A percentile compares a stretch with the other conserved stretches of the same genome.
phyloP scores from a whole-genome alignment of 306 rosid genomes.

The Quercus robur region DNA sequence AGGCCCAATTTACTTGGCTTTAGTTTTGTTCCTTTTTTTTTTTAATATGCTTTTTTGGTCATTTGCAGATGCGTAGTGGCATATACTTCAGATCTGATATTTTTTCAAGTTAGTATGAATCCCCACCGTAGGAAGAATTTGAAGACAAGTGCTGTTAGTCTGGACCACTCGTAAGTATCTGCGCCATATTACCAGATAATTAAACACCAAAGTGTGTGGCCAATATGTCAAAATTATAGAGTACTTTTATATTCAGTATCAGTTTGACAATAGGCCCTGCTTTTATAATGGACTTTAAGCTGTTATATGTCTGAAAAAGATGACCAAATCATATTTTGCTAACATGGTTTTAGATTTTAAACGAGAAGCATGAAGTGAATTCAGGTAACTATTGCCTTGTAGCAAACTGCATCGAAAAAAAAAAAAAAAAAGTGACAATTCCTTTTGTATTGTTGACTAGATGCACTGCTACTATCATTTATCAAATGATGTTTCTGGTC shows the following conservation, averaged over 20 bases:
- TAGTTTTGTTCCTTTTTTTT: constrained; percentile 1
- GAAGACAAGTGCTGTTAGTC: constrained; percentile 66
- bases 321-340: background rate
- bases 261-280: background rate
- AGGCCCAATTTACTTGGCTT: background rate
- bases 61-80: constrained; percentile 88
- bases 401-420: background rate
- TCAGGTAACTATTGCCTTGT: background rate
- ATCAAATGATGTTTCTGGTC: background rate
- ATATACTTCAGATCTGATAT: constrained; percentile 80
- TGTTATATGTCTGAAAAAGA: background rate
- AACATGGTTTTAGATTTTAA: background rate
- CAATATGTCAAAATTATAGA: background rate
- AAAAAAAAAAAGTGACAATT: background rate
- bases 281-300: background rate
- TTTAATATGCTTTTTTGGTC: background rate
- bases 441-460: background rate
- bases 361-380: background rate
- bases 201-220: background rate
- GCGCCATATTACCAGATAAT: background rate
- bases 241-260: background rate
- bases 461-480: background rate
- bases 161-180: constrained; percentile 90
- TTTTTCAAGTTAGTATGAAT: constrained; percentile 67
- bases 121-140: constrained; percentile 71